Conservation (phyloP, 2,329 filamentous ascomycete species). For the Trichoderma afroharzianum region DNA sequence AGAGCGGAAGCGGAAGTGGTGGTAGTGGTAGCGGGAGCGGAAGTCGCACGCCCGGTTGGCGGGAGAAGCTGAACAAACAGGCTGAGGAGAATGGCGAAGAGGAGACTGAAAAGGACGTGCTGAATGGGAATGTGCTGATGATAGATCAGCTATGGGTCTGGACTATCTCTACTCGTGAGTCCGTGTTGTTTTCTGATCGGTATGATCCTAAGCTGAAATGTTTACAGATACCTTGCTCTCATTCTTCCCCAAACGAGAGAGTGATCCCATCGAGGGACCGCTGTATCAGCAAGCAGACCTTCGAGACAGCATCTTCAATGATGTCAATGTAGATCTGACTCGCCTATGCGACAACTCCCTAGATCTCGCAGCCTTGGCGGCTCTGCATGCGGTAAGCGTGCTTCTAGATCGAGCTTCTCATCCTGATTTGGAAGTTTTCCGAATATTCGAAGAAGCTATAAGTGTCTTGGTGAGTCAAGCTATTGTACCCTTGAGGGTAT, state of each 20-base stretch:
- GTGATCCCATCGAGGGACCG: constrained; percentile 51
- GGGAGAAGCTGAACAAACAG: constrained; percentile 23
- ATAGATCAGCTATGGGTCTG: constrained; percentile 64
- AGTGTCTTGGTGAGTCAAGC: constrained; percentile 50
- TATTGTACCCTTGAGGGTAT: not conserved
- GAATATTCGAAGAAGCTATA: constrained; percentile 64
- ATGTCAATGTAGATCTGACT: constrained; percentile 61
- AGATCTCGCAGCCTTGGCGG: constrained; percentile 60
- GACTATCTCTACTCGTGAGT: constrained; percentile 52
- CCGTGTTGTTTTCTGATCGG: not conserved
- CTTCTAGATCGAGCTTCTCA: constrained; percentile 58
- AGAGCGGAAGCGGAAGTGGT: constrained; percentile 26
- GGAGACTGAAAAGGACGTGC: constrained; percentile 35
- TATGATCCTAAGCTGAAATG: constrained; percentile 18
- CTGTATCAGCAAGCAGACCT: constrained; percentile 59
- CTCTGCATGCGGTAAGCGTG: constrained; percentile 59
- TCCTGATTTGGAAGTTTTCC: constrained; percentile 59
- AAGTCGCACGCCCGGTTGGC: constrained; percentile 29
- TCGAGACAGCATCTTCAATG: constrained; percentile 61
- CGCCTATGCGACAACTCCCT: constrained; percentile 58
- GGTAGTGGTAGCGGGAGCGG: constrained; percentile 28
- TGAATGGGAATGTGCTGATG: constrained; percentile 60
- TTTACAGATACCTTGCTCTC: constrained; percentile 48
- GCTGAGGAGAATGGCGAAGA: constrained; percentile 22
- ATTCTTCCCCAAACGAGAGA: constrained; percentile 54